phyloP scores from a whole-genome alignment of 1,139 yeast species.

The Sugiyamaella grinbergsii region DNA sequence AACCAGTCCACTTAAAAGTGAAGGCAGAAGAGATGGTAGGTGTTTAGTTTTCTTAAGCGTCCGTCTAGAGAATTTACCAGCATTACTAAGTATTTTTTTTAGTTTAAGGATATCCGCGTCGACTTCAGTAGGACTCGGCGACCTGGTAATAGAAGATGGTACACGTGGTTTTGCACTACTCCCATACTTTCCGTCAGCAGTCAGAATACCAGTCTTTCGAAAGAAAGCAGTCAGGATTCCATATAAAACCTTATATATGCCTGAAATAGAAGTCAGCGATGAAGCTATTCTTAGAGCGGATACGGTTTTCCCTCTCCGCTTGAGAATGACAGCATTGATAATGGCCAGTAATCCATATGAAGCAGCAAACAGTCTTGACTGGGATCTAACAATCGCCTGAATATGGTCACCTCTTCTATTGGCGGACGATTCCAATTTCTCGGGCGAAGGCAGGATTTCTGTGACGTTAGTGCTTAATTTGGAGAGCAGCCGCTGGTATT shows the following conservation, averaged over 20 bases:
- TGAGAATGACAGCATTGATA: slow-evolving; percentile 28
- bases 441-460: slow-evolving; percentile 25
- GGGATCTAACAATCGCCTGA: slow-evolving; percentile 33
- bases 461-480: slow-evolving; percentile 21
- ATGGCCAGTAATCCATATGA: slow-evolving; percentile 34
- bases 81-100: slow-evolving; percentile 19
- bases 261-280: slow-evolving; percentile 36
- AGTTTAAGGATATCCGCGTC: slow-evolving; percentile 14
- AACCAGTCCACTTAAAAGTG: slow-evolving; percentile 36
- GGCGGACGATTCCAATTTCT: slow-evolving; percentile 22
- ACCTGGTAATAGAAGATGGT: background rate
- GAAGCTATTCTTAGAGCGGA: slow-evolving; percentile 33
- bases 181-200: slow-evolving; percentile 12
- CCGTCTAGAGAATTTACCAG: slow-evolving; percentile 1
- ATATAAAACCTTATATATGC: slow-evolving; percentile 36
- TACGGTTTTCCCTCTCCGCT: slow-evolving; percentile 22
- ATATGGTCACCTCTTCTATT: slow-evolving; percentile 22
- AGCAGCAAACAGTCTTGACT: slow-evolving; percentile 37
- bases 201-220: slow-evolving; percentile 6
- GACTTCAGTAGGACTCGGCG: slow-evolving; percentile 12
- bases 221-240: slow-evolving; percentile 24
- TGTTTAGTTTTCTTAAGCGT: slow-evolving; percentile 21
- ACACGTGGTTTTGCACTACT: background rate
- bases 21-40: slow-evolving; percentile 30
- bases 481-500: slow-evolving; percentile 29